Percentiles rank a stretch among this genome's conserved stretches.
These are phyloP conservation scores for Didymosphaeria variabile DNA, from an alignment of 2,329 filamentous ascomycete species.

Conservation along the genomic window DNA sequence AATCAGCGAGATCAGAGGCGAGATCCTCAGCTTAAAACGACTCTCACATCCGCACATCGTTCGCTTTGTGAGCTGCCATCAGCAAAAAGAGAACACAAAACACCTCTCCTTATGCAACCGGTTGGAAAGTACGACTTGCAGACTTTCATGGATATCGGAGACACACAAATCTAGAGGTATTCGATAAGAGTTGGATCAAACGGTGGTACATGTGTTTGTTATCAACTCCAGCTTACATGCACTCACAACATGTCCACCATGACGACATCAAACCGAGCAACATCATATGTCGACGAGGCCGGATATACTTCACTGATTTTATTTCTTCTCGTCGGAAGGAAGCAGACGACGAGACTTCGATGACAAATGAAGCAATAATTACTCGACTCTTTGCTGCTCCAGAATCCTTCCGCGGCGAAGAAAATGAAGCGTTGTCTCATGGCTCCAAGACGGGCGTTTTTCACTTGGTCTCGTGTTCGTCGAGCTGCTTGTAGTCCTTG, in stretches of 20 bases:
- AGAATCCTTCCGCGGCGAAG: slow-evolving; percentile 1
- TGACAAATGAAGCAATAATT: background rate
- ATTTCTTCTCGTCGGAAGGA: slow-evolving; percentile 22
- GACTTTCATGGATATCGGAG: background rate
- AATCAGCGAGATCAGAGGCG: background rate
- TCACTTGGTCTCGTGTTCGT: slow-evolving; percentile 27
- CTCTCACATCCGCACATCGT: slow-evolving; percentile 3
- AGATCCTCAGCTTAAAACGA: slow-evolving; percentile 1
- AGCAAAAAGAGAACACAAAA: background rate
- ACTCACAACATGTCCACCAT: slow-evolving; percentile 21
- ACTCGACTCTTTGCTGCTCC: slow-evolving; percentile 13
- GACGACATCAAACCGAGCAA: slow-evolving; percentile 33
- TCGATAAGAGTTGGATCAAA: slow-evolving; percentile 5
- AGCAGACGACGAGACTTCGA: slow-evolving; percentile 4
- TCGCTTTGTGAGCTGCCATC: background rate
- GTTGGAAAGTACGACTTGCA: background rate
- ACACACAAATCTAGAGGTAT: background rate
- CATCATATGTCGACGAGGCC: slow-evolving; percentile 21
- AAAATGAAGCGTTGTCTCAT: slow-evolving; percentile 9
- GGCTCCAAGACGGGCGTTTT: slow-evolving; percentile 25
- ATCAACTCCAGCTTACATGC: slow-evolving; percentile 27
- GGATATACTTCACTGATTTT: slow-evolving; percentile 30
- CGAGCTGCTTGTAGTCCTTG: slow-evolving; percentile 23
- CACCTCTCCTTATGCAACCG: background rate
- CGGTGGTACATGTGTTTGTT: slow-evolving; percentile 24